Evolutionary conservation across 257 asterid species (phyloP).

Genomic region (Solanum gandarillasii): DNA sequence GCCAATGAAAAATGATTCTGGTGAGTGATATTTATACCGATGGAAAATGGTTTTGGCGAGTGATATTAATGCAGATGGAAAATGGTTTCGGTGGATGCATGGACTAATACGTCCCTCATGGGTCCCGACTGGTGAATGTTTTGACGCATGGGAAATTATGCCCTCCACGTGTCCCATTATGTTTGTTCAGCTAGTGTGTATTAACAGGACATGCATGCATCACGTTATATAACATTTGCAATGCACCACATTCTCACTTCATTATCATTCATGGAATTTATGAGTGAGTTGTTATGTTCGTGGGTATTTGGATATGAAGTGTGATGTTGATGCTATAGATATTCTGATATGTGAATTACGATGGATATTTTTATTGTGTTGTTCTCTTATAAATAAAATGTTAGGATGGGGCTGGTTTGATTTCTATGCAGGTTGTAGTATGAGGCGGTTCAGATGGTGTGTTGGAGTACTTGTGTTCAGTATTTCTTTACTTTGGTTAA

Average conservation of each 20-base stretch:
- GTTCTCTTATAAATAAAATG: too few species aligned
- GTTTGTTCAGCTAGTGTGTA: background rate
- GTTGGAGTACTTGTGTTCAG: background rate
- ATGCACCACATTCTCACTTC: background rate
- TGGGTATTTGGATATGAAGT: too few species aligned
- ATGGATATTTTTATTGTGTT: too few species aligned
- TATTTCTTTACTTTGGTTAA: background rate
- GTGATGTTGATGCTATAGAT: too few species aligned
- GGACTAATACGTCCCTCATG: background rate
- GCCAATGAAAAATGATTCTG: background rate
- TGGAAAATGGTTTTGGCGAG: background rate
- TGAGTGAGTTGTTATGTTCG: too few species aligned
- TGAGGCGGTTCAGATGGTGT: background rate
- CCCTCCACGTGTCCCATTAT: background rate
- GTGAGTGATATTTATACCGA: background rate
- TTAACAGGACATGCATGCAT: background rate
- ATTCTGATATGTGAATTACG: too few species aligned
- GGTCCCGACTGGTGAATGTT: background rate
- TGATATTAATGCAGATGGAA: background rate
- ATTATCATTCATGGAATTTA: too few species aligned
- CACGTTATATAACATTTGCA: background rate
- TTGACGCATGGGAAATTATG: background rate
- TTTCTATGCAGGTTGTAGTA: too few species aligned
- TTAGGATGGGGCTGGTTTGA: too few species aligned
- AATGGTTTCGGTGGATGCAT: background rate